Percentiles rank a stretch among this genome's conserved stretches.
Conservation (phyloP, 768 basidiomycete genomes). For the Tubosaeta sp. region DNA sequence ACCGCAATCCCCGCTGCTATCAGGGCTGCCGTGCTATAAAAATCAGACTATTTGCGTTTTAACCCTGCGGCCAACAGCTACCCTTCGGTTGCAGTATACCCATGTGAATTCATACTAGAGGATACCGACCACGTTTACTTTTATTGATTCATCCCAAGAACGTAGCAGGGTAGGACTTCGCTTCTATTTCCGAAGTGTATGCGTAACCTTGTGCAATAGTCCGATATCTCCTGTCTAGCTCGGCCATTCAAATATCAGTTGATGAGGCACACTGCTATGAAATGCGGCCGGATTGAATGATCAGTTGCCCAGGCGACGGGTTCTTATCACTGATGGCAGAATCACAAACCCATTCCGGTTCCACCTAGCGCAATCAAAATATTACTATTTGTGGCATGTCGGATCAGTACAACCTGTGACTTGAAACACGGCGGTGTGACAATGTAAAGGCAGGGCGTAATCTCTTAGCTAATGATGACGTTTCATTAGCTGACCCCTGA, state of each 20-base stretch:
- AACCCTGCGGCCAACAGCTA: background rate
- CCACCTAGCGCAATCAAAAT: background rate
- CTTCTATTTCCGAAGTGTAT: background rate
- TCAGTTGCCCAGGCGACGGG: background rate
- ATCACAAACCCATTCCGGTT: background rate
- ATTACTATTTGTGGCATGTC: background rate
- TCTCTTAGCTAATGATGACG: background rate
- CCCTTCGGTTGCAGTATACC: background rate
- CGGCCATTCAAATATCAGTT: no score
- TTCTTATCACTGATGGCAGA: background rate
- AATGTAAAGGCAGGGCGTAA: background rate
- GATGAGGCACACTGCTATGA: no score
- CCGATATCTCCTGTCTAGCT: no score
- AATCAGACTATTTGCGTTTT: background rate
- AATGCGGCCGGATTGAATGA: no score
- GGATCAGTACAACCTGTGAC: background rate
- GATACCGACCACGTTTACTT: background rate
- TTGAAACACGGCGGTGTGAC: background rate
- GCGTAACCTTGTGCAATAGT: no score
- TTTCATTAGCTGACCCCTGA: background rate
- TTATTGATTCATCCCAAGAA: background rate
- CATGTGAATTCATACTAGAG: background rate
- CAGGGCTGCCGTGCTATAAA: background rate
- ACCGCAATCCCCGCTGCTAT: background rate
- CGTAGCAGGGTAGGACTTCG: background rate